Conservation (phyloP, 192 early-diverging fungal species). For the Umbelopsis ramanniana region DNA sequence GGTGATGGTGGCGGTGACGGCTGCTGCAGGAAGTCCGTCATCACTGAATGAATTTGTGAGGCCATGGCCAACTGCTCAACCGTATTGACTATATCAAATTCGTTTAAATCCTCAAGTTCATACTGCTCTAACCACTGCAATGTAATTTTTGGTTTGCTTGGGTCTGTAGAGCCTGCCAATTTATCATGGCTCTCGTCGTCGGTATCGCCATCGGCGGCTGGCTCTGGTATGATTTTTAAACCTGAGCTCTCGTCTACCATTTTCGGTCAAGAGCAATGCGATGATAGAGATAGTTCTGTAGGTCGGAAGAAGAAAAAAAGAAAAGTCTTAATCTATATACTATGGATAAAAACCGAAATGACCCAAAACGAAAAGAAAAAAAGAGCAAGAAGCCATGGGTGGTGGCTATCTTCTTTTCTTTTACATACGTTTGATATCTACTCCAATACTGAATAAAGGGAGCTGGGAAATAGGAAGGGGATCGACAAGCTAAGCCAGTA, state of each 20-base stretch:
- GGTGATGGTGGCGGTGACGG: not conserved
- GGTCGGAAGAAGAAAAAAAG: not conserved
- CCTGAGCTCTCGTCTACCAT: constrained; percentile 8
- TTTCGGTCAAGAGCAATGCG: not conserved
- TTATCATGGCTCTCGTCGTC: not conserved
- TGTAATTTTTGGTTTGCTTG: not conserved
- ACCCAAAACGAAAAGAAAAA: too few species aligned
- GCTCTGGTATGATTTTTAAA: not conserved
- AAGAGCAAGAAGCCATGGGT: too few species aligned
- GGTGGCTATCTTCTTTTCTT: not conserved
- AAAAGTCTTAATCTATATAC: not conserved
- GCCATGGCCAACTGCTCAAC: not conserved
- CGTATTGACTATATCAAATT: constrained; percentile 14
- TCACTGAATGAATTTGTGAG: not conserved
- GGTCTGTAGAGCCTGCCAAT: not conserved
- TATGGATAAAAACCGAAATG: too few species aligned
- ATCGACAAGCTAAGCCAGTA: not conserved
- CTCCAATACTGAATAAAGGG: not conserved
- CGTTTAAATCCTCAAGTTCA: not conserved
- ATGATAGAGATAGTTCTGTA: constrained; percentile 8
- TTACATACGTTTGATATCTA: constrained; percentile 5
- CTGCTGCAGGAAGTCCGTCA: not conserved
- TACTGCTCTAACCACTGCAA: not conserved
- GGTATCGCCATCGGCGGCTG: not conserved
- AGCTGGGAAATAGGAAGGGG: not conserved